Conservation (phyloP, 805 yeast genomes). For the Hyphopichia homilentoma region DNA sequence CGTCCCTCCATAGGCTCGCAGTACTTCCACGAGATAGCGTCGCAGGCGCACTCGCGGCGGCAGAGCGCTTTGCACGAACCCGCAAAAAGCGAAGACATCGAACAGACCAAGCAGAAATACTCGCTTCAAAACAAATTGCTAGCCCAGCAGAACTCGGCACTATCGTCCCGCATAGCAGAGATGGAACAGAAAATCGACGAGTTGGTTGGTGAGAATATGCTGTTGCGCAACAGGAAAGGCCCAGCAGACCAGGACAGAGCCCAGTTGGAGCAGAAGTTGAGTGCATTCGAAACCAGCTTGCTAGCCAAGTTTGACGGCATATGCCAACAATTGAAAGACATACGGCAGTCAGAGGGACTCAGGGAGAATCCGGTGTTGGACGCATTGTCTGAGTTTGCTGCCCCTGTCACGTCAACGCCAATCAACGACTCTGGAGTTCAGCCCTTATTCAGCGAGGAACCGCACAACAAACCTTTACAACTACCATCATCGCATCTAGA, state of each 20-base stretch:
- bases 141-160: conserved; percentile 54
- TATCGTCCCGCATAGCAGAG: conserved; percentile 48
- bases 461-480: background rate
- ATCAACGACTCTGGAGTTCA: conserved; percentile 4
- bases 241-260: conserved; percentile 21
- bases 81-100: conserved; percentile 4
- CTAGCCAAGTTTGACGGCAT: conserved; percentile 43
- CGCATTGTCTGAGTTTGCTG: conserved; percentile 4
- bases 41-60: background rate
- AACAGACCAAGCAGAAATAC: conserved; percentile 28
- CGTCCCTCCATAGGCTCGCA: conserved; percentile 2
- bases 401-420: conserved; percentile 19
- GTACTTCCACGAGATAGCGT: conserved; percentile 1
- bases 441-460: background rate
- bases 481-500: background rate
- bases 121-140: conserved; percentile 52
- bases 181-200: conserved; percentile 51
- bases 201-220: conserved; percentile 48
- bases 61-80: conserved; percentile 1
- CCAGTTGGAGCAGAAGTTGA: conserved; percentile 34
- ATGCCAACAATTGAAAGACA: conserved; percentile 35
- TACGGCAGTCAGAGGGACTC: conserved; percentile 41
- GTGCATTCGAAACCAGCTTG: conserved; percentile 38
- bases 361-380: conserved; percentile 14
- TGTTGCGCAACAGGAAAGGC: conserved; percentile 34